Percentiles rank a stretch among this genome's conserved stretches.
These are phyloP conservation scores for Fusarium torreyae DNA, from an alignment of 2,329 filamentous ascomycete genomes.

Conservation along the genomic window DNA sequence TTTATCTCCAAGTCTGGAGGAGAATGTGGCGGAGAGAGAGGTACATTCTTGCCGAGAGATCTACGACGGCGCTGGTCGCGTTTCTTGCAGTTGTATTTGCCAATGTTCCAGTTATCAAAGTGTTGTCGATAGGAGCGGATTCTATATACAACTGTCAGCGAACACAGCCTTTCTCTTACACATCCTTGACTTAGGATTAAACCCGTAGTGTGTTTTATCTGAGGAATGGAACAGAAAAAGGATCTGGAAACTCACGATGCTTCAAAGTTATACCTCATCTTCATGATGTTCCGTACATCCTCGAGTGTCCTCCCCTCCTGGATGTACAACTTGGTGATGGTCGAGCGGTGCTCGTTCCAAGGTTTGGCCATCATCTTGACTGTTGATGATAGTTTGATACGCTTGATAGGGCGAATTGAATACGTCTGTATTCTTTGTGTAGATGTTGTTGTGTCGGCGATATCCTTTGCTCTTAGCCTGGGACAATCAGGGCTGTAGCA, in stretches of 20 bases:
- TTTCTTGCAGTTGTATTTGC: constrained; percentile 64
- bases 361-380: constrained; percentile 60
- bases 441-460: constrained; percentile 9
- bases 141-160: constrained; percentile 27
- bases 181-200: background rate
- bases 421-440: background rate
- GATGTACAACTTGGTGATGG: constrained; percentile 60
- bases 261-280: constrained; percentile 56
- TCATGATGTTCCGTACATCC: constrained; percentile 60
- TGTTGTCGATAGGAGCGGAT: constrained; percentile 66
- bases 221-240: constrained; percentile 1
- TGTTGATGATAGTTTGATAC: background rate
- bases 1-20: constrained; percentile 18
- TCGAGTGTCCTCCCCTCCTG: constrained; percentile 57
- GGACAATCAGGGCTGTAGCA: constrained; percentile 41
- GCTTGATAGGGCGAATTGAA: background rate
- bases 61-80: constrained; percentile 40
- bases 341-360: constrained; percentile 57
- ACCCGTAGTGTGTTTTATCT: no score
- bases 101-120: constrained; percentile 62
- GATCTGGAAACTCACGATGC: constrained; percentile 56
- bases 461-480: constrained; percentile 33
- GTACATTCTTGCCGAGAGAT: constrained; percentile 14
- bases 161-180: background rate
- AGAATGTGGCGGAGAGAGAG: constrained; percentile 39